Evolutionary conservation across 257 asterid genomes (phyloP).

Genomic region (Nicotiana otophora): DNA sequence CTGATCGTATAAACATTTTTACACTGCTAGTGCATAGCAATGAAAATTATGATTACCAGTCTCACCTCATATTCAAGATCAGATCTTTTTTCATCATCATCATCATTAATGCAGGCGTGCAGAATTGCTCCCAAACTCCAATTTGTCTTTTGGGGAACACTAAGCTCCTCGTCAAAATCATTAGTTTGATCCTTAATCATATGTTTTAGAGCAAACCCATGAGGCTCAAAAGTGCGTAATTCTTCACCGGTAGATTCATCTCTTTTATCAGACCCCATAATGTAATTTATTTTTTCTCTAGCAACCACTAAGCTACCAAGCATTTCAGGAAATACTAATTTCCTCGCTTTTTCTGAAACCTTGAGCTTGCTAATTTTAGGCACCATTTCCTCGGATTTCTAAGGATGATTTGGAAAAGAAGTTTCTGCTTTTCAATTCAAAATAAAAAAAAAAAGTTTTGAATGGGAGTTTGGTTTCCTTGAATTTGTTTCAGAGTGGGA

Average conservation of each 20-base stretch:
- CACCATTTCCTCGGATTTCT: too few species aligned
- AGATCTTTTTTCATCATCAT: slow-evolving; percentile 14
- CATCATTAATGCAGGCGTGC: too few species aligned
- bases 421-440: not conserved
- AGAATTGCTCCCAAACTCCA: not conserved
- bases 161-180: not conserved
- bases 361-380: too few species aligned
- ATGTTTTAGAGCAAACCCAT: not conserved
- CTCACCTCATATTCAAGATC: slow-evolving; percentile 23
- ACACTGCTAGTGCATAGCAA: too few species aligned
- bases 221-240: slow-evolving; percentile 12
- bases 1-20: too few species aligned
- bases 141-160: not conserved
- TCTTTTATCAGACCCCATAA: not conserved
- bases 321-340: not conserved
- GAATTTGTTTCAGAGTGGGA: not conserved
- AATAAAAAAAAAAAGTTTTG: too few species aligned
- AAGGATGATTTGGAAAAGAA: too few species aligned
- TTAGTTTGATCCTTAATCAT: not conserved
- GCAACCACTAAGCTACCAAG: slow-evolving; percentile 6
- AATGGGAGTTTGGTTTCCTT: too few species aligned
- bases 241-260: slow-evolving; percentile 1
- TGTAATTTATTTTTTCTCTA: not conserved
- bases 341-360: not conserved
- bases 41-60: not conserved